Base-by-base conservation (phyloP, 2,329 filamentous ascomycete species). In the Talaromyces sp. region DNA sequence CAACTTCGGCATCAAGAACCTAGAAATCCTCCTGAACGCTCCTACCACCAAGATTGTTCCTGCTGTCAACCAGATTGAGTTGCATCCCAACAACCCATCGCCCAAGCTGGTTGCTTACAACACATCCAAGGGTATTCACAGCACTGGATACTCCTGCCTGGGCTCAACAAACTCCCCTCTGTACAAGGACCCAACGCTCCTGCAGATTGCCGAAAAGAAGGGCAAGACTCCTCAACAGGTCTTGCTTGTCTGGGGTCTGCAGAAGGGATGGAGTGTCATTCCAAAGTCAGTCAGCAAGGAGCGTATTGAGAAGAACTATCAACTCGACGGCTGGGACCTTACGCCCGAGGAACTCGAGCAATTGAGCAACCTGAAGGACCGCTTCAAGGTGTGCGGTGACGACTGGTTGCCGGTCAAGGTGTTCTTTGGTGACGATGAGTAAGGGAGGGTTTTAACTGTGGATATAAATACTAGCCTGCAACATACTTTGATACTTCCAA, bases 361-460 rank as follows among this genome's bases (percentile, higher is more conserved):
- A 75, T 81, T 96, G 56, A 86, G 86, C 70, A 83, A 78, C 69
- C 82, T 94, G 60, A 81, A 84, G 70, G 89, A 90, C 64, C 85
- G 91, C 57, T 94, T 93, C 83, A 96, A 92, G 85, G 88, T 92
- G 65, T 95, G 90, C 71, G 84, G 83, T 40, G 91, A 94, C 72
- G 77, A 72, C 31, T 94, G 89, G 87, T 68, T 79, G 59, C 90
- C 90, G 0, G 76, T 90, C 64, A 89, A 87, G 82, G 89, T 94
- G 40, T 95, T 95, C 82, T 91, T 91, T 72, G 89, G 89, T 7
- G 89, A 93, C 69, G 89, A 92, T 70, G 89, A 93, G 80, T 92
- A 86, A 71, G 40, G 28, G 34, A 9, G 10, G 31, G 9, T n/a
- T 5, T 30, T 31, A 9, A 30, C 27, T 53, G 50, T 53, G 27